These are phyloP conservation scores for Hygrophila difformis DNA, from an alignment of 257 asterid genomes.

Conservation along the genomic window DNA sequence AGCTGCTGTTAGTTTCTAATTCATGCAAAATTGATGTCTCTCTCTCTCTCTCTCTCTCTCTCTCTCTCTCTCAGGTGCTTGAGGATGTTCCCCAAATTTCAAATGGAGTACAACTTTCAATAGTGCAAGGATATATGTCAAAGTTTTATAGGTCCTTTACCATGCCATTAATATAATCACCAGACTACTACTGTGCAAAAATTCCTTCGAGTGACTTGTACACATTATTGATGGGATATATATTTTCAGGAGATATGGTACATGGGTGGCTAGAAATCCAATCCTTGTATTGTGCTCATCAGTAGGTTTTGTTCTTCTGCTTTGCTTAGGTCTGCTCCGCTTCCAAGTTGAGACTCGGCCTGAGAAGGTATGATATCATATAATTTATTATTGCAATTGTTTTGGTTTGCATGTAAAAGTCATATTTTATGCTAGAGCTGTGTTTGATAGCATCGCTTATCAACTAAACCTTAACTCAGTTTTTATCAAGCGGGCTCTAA, in stretches of 20 bases:
- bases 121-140: conserved; percentile 96
- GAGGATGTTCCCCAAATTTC: conserved; percentile 88
- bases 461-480: too few species aligned
- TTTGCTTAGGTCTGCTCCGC: conserved; percentile 87
- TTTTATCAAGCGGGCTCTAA: too few species aligned
- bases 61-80: conserved; percentile 52
- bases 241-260: conserved; percentile 87
- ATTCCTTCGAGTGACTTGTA: conserved; percentile 8
- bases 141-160: conserved; percentile 74
- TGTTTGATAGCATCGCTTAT: too few species aligned
- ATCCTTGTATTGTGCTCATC: conserved; percentile 75
- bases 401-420: neutral
- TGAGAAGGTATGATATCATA: conserved; percentile 57
- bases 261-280: conserved; percentile 98
- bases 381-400: neutral
- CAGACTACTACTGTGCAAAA: conserved; percentile 12
- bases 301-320: conserved; percentile 55
- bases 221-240: conserved; percentile 19
- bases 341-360: conserved; percentile 96
- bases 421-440: too few species aligned
- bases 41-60: neutral
- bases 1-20: too few species aligned
- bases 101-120: conserved; percentile 79
- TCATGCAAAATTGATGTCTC: too few species aligned
- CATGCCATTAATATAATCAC: conserved; percentile 8